Percentiles rank a stretch among this genome's conserved stretches.
These are phyloP conservation scores for Trametes cinnabarina DNA, from an alignment of 768 basidiomycete species.

Conservation along the genomic window DNA sequence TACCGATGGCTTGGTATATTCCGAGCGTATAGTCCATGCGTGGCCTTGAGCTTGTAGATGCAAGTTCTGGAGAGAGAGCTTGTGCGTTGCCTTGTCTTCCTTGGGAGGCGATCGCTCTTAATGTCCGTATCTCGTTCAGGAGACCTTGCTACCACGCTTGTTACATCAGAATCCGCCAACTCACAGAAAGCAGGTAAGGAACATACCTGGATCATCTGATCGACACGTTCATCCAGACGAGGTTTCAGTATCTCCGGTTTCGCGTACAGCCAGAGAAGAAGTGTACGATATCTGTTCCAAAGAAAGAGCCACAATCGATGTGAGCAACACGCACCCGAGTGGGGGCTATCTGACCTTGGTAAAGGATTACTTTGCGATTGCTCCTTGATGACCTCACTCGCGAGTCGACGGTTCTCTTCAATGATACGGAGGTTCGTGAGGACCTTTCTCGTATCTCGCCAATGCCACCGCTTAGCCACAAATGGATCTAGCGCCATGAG, in stretches of 20 bases:
- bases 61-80: background rate
- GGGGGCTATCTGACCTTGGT: constrained; percentile 47
- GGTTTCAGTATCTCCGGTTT: constrained; percentile 57
- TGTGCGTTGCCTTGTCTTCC: background rate
- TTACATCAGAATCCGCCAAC: background rate
- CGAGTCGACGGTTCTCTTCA: constrained; percentile 59
- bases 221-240: constrained; percentile 77
- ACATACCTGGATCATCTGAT: constrained; percentile 82
- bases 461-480: constrained; percentile 89
- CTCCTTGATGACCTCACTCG: constrained; percentile 67
- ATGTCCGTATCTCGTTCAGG: constrained; percentile 67
- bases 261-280: constrained; percentile 91
- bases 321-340: no score
- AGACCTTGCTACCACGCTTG: constrained; percentile 61
- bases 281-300: constrained; percentile 65
- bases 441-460: constrained; percentile 92
- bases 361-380: constrained; percentile 46
- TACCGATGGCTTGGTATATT: constrained; percentile 94
- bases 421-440: constrained; percentile 75
- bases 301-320: background rate
- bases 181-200: background rate
- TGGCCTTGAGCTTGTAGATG: background rate
- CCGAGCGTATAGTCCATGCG: constrained; percentile 70
- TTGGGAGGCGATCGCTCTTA: constrained; percentile 36
- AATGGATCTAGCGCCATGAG: constrained; percentile 66